Evolutionary conservation across 1,139 yeast genomes (phyloP).

Genomic region (Suhomyces terraborum): DNA sequence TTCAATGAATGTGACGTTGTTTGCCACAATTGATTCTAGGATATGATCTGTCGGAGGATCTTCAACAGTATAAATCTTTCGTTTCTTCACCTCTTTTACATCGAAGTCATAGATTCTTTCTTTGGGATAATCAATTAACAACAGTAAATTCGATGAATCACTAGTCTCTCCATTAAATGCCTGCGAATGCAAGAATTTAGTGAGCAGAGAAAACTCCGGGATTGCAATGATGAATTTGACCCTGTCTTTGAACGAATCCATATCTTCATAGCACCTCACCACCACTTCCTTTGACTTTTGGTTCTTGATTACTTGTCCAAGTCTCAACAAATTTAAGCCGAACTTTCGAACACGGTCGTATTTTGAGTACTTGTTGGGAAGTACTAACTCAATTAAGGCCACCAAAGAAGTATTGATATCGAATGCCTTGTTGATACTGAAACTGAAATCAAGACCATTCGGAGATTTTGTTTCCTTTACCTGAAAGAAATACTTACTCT

Average conservation of each 20-base stretch:
- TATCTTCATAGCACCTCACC: conserved; percentile 9
- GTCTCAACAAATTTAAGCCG: conserved; percentile 27
- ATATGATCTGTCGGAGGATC: neutral
- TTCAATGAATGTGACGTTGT: conserved; percentile 7
- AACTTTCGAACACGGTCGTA: conserved; percentile 23
- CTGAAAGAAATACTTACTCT: conserved; percentile 32
- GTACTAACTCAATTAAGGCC: conserved; percentile 27
- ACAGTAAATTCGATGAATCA: neutral
- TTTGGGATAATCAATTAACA: too few species aligned
- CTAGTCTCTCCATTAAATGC: neutral
- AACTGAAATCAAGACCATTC: conserved; percentile 5
- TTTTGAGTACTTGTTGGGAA: conserved; percentile 34
- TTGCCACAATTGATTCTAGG: conserved; percentile 7
- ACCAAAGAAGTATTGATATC: conserved; percentile 8
- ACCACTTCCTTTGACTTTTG: conserved; percentile 6
- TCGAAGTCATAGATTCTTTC: neutral
- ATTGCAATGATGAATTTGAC: conserved; percentile 15
- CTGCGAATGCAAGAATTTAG: too few species aligned
- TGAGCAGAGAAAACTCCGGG: conserved; percentile 1
- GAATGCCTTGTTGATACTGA: conserved; percentile 4
- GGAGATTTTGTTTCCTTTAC: conserved; percentile 15
- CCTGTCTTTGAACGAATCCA: conserved; percentile 15
- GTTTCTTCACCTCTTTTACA: neutral
- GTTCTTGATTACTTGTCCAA: conserved; percentile 18
- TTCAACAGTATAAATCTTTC: neutral